Base-by-base conservation (phyloP, 1,139 yeast species). In the Saccharomycopsis crataegensis region DNA sequence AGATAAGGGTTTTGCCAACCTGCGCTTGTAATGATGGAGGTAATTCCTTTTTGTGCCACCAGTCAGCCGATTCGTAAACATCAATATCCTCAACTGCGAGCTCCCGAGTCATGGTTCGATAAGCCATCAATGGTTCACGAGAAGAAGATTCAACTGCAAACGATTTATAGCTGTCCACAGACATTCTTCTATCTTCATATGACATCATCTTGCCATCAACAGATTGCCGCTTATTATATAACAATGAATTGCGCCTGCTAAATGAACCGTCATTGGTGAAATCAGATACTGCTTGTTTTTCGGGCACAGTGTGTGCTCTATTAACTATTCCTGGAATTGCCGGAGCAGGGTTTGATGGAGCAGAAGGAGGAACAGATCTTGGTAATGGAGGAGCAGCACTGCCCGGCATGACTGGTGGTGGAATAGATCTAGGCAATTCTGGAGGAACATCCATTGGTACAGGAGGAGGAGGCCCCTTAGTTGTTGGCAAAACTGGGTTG, bases 41-140 rank as follows among this genome's bases (percentile, higher is more conserved):
- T 9, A 83, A 71, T 4, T 77, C 77, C 38, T 77, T 74, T 8
- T 71, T 71, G 9, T 79, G 62, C 91, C 91, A 86, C 95, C 95
- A 87, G 40, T 68, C 62, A 5, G 69, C 71, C 31, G 67, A 65
- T 17, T 76, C 63, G 38, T 68, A 66, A 38, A 74, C 59, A 16
- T 65, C 68, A 11, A 65, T 34, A 11, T 53, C n/a, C 55, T 62
- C 56, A 56, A 57, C 50, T 1, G 31, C 14, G 6, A 49, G 56
- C 17, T 51, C 53, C 12, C 49, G 46, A 1, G 43, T n/a, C 9
- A 22, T 41, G 4, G 14, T 37, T 14, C 4, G 41, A 12, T 37
- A 12, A 12, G 17, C 45, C 6, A 14, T 12, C 14, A n/a, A n/a
- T 16, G 16, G 17, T 16, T n/a, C 17, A 8, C 17, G 45, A 17